Percentiles rank a stretch among this genome's conserved stretches.
These are phyloP conservation scores for Pseudogymnoascus sp. DNA, from an alignment of 2,329 filamentous ascomycete genomes.

Conservation along the genomic window DNA sequence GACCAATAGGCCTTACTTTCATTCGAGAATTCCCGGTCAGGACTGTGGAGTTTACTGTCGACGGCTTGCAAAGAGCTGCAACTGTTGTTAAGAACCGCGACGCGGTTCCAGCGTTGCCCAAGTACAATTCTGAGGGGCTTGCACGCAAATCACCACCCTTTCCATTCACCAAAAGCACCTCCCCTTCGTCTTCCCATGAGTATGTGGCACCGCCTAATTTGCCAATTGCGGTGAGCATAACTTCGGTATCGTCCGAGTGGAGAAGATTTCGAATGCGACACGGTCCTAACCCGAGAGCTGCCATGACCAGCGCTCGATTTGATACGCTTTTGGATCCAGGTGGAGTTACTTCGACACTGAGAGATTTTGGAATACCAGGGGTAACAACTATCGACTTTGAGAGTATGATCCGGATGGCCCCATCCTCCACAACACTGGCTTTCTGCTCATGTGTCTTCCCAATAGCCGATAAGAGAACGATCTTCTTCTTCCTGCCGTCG, in stretches of 20 bases:
- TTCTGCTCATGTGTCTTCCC: slow-evolving; percentile 79
- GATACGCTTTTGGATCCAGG: slow-evolving; percentile 98
- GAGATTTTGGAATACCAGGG: slow-evolving; percentile 57
- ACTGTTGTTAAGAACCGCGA: slow-evolving; percentile 93
- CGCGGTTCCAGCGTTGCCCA: slow-evolving; percentile 93
- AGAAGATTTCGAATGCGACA: slow-evolving; percentile 87
- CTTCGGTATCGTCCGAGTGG: slow-evolving; percentile 94
- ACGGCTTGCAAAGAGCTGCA: slow-evolving; percentile 68
- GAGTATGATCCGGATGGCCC: slow-evolving; percentile 71
- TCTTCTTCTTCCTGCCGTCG: slow-evolving; percentile 87
- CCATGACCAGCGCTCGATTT: slow-evolving; percentile 87
- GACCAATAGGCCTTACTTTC: slow-evolving; percentile 90
- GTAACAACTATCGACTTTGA: slow-evolving; percentile 68
- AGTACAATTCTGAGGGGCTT: slow-evolving; percentile 68
- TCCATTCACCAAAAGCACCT: slow-evolving; percentile 78
- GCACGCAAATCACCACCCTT: slow-evolving; percentile 81
- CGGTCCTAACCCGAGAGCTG: slow-evolving; percentile 75
- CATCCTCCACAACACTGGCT: slow-evolving; percentile 82
- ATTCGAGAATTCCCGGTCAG: slow-evolving; percentile 92
- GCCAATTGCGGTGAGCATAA: slow-evolving; percentile 88
- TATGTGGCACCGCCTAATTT: slow-evolving; percentile 80
- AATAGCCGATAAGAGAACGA: slow-evolving; percentile 84
- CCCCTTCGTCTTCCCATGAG: slow-evolving; percentile 90
- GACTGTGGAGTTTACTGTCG: slow-evolving; percentile 57
- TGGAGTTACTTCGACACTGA: slow-evolving; percentile 69